phyloP scores from a whole-genome alignment of 1,284 basidiomycete genomes.

The Amylostereum areolatum region DNA sequence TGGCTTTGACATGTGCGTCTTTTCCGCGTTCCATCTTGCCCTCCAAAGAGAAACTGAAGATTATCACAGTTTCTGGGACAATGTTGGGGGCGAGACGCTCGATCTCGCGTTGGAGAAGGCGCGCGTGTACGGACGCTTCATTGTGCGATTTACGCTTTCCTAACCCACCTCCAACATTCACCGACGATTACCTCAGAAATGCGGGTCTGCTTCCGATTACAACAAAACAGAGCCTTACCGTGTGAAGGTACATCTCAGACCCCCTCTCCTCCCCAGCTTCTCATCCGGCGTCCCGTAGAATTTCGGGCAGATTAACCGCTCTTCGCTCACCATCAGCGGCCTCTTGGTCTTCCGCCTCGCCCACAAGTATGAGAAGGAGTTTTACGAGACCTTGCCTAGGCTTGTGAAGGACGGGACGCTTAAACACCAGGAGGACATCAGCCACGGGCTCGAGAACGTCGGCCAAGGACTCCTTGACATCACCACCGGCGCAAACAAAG shows the following conservation, averaged over 20 bases:
- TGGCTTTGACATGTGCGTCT: constrained; percentile 41
- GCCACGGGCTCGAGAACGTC: constrained; percentile 43
- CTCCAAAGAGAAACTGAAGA: not conserved
- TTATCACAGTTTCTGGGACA: constrained; percentile 40
- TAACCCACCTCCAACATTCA: too few relatives aligned
- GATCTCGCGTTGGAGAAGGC: constrained; percentile 51
- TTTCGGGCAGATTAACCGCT: constrained; percentile 34
- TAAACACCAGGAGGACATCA: constrained; percentile 51
- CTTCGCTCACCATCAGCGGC: constrained; percentile 51
- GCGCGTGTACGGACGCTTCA: constrained; percentile 45
- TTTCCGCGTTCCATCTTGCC: not conserved
- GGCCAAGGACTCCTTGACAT: constrained; percentile 48
- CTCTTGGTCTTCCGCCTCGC: constrained; percentile 45
- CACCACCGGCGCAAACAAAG: constrained; percentile 51
- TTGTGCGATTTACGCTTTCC: constrained; percentile 32
- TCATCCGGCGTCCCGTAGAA: constrained; percentile 13
- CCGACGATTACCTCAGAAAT: constrained; percentile 10
- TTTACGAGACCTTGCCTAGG: constrained; percentile 46
- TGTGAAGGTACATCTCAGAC: constrained; percentile 17
- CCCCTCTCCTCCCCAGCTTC: not conserved
- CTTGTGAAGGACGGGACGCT: constrained; percentile 52
- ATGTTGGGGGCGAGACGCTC: constrained; percentile 64
- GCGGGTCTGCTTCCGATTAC: constrained; percentile 26
- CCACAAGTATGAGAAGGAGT: constrained; percentile 32
- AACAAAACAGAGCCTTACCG: constrained; percentile 16